These are phyloP conservation scores for Trichoderma endophyticum DNA, from an alignment of 2,329 filamentous ascomycete genomes.

Conservation along the genomic window DNA sequence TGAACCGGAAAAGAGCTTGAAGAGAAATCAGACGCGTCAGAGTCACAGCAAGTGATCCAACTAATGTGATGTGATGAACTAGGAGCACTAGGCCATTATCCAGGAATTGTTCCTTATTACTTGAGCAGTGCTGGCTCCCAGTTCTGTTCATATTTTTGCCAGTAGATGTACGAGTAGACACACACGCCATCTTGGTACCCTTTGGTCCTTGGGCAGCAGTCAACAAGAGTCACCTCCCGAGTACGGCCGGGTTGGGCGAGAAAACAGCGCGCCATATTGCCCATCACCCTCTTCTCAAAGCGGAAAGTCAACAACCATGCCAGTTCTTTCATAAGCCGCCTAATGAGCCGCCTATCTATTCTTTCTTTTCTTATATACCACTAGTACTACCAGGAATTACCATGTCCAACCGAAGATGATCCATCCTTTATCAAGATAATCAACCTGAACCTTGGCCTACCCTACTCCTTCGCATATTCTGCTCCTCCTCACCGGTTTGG, in stretches of 20 bases:
- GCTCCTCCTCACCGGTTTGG: constrained; percentile 11
- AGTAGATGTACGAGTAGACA: not conserved
- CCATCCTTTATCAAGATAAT: not conserved
- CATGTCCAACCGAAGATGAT: not conserved
- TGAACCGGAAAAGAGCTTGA: not conserved
- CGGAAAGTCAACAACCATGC: not conserved
- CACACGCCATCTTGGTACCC: not conserved
- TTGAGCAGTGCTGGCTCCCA: not conserved
- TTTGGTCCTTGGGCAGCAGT: not conserved
- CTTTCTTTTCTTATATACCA: not conserved
- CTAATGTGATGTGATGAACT: not conserved
- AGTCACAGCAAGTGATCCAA: not conserved
- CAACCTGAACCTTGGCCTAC: not conserved
- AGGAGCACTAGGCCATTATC: not conserved
- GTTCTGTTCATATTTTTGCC: not conserved
- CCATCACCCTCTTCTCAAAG: not conserved
- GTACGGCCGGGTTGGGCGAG: not conserved
- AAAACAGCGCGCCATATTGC: not conserved
- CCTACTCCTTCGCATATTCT: not conserved
- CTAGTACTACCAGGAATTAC: not conserved
- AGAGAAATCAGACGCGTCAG: not conserved
- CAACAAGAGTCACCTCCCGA: not conserved
- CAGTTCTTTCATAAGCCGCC: not conserved
- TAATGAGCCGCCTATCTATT: not conserved
- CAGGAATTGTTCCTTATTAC: not conserved